Evolutionary conservation across 805 yeast species (phyloP), one percentile per base, ranked within the genome.

Genomic region (Wickerhamiella parazyma): DNA sequence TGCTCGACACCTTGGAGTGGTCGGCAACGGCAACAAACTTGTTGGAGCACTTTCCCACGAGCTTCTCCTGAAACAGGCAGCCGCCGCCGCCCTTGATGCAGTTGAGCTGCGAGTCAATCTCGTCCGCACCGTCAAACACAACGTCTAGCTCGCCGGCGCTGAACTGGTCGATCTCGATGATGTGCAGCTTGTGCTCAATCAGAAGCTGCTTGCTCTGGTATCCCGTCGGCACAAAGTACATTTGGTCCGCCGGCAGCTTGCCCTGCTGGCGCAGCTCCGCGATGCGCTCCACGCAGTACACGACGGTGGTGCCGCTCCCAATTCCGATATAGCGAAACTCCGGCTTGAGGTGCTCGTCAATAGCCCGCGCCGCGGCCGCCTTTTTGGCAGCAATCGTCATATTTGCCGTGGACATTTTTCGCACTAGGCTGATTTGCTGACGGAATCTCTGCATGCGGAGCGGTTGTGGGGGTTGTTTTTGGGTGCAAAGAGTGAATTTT

Each of bases 11-110:
- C 65, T 91, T 91, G 57, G 95, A 71, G 59, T 75, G 80, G 63
- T 91, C 98, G 1, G 97, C 98, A 41, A 91, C 96, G 17, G 89
- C 71, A 21, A 91, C 68, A 57, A 89, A 86, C 54, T 72, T 73
- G 46, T 72, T 66, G 3, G 95, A 76, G 48, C 84, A 75, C 45
- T 75, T 71, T 14, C 95, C 95, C 11, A 91, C 95, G 43, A 91
- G 70, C 65, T 91, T 91, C 62, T 91, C 99, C 66, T 89, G 98
- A 66, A 91, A 80, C 49, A 86, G 69, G 62, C 99, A 91, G 1
- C 96, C 99, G 34, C 99, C 99, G 39, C 99, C 99, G 52, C 99
- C 99, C 65, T 91, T 91, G 60, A 91, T 91, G 55, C 87, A 77
- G 58, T 86, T 83, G 54, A 91, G 69, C 17, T 70, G 58, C 4